A percentile compares a stretch with the other conserved stretches of the same genome.
Evolutionary conservation across 139 green algal genomes (phyloP).

Genomic region (Eudorina sp.): DNA sequence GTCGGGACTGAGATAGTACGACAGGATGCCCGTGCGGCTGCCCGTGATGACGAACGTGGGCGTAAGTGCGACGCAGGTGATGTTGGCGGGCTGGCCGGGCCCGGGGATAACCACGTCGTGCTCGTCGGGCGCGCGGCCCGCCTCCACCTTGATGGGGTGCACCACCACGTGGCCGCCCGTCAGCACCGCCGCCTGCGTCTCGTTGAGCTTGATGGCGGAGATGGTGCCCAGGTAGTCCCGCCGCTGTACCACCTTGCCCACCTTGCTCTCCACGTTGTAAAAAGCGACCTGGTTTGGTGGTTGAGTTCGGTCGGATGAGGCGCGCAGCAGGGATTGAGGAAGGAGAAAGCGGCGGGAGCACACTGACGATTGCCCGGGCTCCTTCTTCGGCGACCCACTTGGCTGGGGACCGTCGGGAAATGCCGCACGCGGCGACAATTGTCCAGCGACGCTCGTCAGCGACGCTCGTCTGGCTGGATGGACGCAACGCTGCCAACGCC

Average conservation of each 20-base stretch:
- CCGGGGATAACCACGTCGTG: constrained; percentile 57
- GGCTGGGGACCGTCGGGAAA: too few relatives aligned
- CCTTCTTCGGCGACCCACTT: too few relatives aligned
- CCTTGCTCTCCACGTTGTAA: constrained; percentile 64
- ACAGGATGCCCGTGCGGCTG: constrained; percentile 61
- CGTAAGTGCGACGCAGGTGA: constrained; percentile 75
- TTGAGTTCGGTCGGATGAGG: neutral
- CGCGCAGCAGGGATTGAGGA: neutral
- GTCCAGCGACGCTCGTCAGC: too few relatives aligned
- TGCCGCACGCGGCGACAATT: too few relatives aligned
- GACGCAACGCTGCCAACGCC: too few relatives aligned
- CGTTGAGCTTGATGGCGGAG: constrained; percentile 66
- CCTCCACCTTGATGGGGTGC: constrained; percentile 67
- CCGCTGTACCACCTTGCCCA: constrained; percentile 56
- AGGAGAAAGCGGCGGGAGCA: too few relatives aligned
- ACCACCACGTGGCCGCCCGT: constrained; percentile 74
- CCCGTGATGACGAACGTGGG: constrained; percentile 75
- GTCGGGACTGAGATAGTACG: constrained; percentile 72
- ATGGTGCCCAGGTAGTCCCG: constrained; percentile 77
- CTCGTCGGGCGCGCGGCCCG: constrained; percentile 31
- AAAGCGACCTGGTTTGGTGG: constrained; percentile 69
- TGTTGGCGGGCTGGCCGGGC: constrained; percentile 52
- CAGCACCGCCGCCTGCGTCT: constrained; percentile 69
- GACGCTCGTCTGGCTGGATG: too few relatives aligned
- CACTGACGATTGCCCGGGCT: too few relatives aligned